Evolutionary conservation across 1,284 basidiomycete genomes (phyloP), one percentile per base, ranked within the genome.

Genomic region (Inonotus obliquus): DNA sequence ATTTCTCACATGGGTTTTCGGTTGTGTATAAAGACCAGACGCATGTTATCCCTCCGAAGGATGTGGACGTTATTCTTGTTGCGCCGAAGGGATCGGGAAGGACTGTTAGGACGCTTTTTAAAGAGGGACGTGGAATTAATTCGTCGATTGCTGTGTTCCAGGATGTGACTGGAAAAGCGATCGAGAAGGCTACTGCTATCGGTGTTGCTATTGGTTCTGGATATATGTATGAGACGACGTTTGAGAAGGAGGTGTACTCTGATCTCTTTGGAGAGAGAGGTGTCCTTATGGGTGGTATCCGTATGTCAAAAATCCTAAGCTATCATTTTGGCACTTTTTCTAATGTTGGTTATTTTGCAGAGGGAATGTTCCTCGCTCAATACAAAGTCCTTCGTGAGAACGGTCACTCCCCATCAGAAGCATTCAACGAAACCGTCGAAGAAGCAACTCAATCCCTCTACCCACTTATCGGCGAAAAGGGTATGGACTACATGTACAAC

Each of bases 1-100:
- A 99, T 89, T 99, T 99, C 82, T 94, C 96, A 7, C 97, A 99
- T 78, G 97, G 97, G 73, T 99, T 99, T 89, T 98, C 96, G 68
- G 86, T 98, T 69, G 94, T 99, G 67, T 99, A 91, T 89, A 94
- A 96, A 83, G 88, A 98, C 23, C 94, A 98, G 78, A 99, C 96
- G 68, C 83, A 96, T 66, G 94, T 99, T 69, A 73, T 96, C 55
- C 91, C 94, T 66, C 97, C 97, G 59, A 73, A 82, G 56, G 95
- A 98, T 74, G 94, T 98, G 67, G 97, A 99, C 75, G 97, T 99
- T 71, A 98, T 99, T 76, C 92, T 99, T 69, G 96, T 97, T 67
- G 97, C 97, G 21, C 96, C 96, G 71, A 99, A 99, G 81, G 97
- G 97, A 65, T 98, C 96, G 55, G 96, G 97, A 68, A 91, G 96